phyloP scores from a whole-genome alignment of 2,329 filamentous ascomycete species.

The Penicillium sp. region DNA sequence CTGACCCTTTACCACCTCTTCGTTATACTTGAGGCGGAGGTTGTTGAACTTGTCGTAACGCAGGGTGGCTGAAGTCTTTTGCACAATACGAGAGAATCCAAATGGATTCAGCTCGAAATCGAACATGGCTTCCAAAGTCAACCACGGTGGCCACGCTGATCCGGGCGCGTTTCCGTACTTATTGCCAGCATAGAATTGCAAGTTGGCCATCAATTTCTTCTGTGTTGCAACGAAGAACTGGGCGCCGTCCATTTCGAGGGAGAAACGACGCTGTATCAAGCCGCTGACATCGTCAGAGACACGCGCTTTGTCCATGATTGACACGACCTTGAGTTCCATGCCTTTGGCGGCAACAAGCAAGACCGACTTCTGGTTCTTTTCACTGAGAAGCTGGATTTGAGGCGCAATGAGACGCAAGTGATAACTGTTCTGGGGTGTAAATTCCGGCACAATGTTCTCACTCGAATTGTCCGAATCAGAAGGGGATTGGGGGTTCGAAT shows the following conservation, averaged over 20 bases:
- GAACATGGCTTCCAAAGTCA: slow-evolving; percentile 97
- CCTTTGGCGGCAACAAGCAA: slow-evolving; percentile 94
- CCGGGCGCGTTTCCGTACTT: slow-evolving; percentile 82
- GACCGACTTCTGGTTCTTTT: slow-evolving; percentile 97
- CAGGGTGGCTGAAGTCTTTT: slow-evolving; percentile 91
- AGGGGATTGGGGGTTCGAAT: slow-evolving; percentile 40
- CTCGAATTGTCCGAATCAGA: slow-evolving; percentile 55
- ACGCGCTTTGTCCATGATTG: slow-evolving; percentile 95
- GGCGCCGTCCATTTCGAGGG: slow-evolving; percentile 93
- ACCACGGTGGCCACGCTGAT: slow-evolving; percentile 95
- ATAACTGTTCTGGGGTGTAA: slow-evolving; percentile 88
- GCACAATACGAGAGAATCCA: slow-evolving; percentile 95
- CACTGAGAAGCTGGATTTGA: slow-evolving; percentile 96
- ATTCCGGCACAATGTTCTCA: slow-evolving; percentile 80
- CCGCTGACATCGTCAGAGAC: slow-evolving; percentile 92
- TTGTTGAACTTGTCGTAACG: slow-evolving; percentile 99
- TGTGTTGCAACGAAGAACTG: slow-evolving; percentile 98
- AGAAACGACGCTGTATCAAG: slow-evolving; percentile 89
- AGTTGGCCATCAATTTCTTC: slow-evolving; percentile 81
- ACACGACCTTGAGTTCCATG: slow-evolving; percentile 96
- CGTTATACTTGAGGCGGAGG: slow-evolving; percentile 92
- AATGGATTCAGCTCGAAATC: slow-evolving; percentile 92
- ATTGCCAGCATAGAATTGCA: slow-evolving; percentile 93
- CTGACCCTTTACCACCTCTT: slow-evolving; percentile 71
- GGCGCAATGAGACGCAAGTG: slow-evolving; percentile 93